These are phyloP conservation scores for Saturnispora diversa DNA, from an alignment of 805 yeast genomes.

Conservation along the genomic window DNA sequence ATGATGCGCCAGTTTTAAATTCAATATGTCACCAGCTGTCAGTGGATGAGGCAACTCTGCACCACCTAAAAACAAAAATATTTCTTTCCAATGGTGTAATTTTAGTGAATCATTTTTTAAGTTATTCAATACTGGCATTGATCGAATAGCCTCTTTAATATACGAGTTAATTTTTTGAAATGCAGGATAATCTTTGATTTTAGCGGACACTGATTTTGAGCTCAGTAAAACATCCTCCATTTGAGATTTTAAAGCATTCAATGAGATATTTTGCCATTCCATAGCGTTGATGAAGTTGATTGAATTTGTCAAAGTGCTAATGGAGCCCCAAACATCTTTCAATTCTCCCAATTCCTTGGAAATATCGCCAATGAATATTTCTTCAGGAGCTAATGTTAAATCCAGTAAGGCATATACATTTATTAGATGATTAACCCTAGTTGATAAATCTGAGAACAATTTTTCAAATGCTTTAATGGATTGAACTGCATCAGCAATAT, in stretches of 20 bases:
- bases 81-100: slow-evolving; percentile 57
- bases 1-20: slow-evolving; percentile 41
- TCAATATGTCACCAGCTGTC: slow-evolving; percentile 55
- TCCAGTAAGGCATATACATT: slow-evolving; percentile 31
- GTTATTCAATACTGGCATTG: slow-evolving; percentile 34
- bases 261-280: slow-evolving; percentile 44
- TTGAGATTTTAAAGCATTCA: slow-evolving; percentile 36
- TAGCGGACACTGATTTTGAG: slow-evolving; percentile 46
- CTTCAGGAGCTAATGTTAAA: slow-evolving; percentile 14
- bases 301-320: slow-evolving; percentile 43
- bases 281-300: slow-evolving; percentile 35
- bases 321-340: slow-evolving; percentile 54
- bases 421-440: slow-evolving; percentile 19
- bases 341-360: slow-evolving; percentile 48
- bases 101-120: slow-evolving; percentile 51
- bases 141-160: slow-evolving; percentile 35
- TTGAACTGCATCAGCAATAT: slow-evolving; percentile 38
- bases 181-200: slow-evolving; percentile 60
- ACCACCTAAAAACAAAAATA: slow-evolving; percentile 30
- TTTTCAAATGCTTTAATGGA: slow-evolving; percentile 26
- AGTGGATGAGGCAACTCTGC: slow-evolving; percentile 23
- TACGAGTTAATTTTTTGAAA: slow-evolving; percentile 47
- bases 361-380: slow-evolving; percentile 27
- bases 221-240: slow-evolving; percentile 43
- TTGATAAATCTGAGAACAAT: slow-evolving; percentile 11